These are phyloP conservation scores for Fraxinus floribunda DNA, from an alignment of 305 asterid genomes.

Conservation along the genomic window DNA sequence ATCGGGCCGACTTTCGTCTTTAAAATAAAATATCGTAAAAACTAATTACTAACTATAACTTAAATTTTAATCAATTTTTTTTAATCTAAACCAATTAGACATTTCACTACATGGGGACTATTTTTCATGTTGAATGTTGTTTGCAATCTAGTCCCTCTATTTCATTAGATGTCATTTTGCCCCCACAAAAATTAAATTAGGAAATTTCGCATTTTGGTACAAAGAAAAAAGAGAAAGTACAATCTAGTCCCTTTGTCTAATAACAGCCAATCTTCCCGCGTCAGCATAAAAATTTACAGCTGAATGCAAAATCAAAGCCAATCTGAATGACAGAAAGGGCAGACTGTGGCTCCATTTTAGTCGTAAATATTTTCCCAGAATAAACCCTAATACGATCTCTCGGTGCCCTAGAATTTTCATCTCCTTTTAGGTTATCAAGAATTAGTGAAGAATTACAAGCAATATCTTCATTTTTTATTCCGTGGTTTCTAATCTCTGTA, in stretches of 20 bases:
- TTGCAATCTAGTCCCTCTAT: not conserved
- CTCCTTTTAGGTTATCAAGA: constrained; percentile 26
- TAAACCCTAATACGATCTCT: constrained; percentile 34
- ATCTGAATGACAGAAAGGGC: constrained; percentile 41
- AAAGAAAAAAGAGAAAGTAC: not conserved
- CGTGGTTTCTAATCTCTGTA: constrained; percentile 33
- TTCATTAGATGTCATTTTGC: not conserved
- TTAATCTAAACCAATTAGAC: not conserved
- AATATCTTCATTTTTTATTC: constrained; percentile 17
- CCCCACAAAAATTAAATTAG: not conserved
- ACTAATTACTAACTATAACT: too few relatives aligned
- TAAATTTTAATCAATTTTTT: too few relatives aligned
- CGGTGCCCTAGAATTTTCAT: not conserved
- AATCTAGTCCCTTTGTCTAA: not conserved
- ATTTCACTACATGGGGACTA: not conserved
- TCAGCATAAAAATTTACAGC: constrained; percentile 1
- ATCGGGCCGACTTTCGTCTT: not conserved
- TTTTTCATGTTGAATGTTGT: not conserved
- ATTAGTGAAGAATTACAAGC: not conserved
- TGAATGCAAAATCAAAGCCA: constrained; percentile 20
- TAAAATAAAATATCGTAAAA: too few relatives aligned
- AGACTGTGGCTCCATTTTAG: constrained; percentile 35
- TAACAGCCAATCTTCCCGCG: constrained; percentile 1
- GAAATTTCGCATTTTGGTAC: not conserved
- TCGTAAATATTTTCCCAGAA: constrained; percentile 15